Percentiles rank a stretch among this genome's conserved stretches.
These are phyloP conservation scores for Populus davidiana DNA, from an alignment of 345 rosid genomes.

Conservation along the genomic window DNA sequence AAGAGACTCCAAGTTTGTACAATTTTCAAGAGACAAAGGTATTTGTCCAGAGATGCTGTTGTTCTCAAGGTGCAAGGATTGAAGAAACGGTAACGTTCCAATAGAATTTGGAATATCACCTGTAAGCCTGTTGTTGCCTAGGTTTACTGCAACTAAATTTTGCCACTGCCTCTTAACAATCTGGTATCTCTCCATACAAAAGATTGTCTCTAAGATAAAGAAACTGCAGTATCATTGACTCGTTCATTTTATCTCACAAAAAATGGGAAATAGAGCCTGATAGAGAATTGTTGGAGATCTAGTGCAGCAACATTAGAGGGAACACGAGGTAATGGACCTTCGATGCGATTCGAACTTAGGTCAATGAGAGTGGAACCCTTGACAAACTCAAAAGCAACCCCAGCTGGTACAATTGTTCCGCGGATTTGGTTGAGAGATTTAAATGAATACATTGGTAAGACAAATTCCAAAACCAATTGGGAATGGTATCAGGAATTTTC, in stretches of 20 bases:
- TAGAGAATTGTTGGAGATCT: conserved; percentile 26
- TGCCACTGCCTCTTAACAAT: conserved; percentile 27
- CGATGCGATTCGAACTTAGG: neutral
- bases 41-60: conserved; percentile 11
- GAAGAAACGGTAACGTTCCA: conserved; percentile 7
- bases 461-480: too few relatives aligned
- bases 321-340: neutral
- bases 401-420: too few relatives aligned
- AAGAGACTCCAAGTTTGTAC: neutral
- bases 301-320: neutral
- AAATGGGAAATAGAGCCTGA: conserved; percentile 18
- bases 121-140: conserved; percentile 9
- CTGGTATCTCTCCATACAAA: conserved; percentile 26
- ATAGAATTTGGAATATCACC: conserved; percentile 27
- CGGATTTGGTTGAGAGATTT: too few relatives aligned
- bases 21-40: neutral
- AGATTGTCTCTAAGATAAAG: conserved; percentile 19
- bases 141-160: neutral
- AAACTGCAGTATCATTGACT: neutral
- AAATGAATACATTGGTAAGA: too few relatives aligned
- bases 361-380: neutral
- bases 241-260: conserved; percentile 6
- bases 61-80: conserved; percentile 17
- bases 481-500: too few relatives aligned
- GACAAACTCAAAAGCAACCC: too few relatives aligned